These are phyloP conservation scores for Aspergillus saccharolyticus DNA, from an alignment of 495 filamentous ascomycete genomes.

Conservation along the genomic window DNA sequence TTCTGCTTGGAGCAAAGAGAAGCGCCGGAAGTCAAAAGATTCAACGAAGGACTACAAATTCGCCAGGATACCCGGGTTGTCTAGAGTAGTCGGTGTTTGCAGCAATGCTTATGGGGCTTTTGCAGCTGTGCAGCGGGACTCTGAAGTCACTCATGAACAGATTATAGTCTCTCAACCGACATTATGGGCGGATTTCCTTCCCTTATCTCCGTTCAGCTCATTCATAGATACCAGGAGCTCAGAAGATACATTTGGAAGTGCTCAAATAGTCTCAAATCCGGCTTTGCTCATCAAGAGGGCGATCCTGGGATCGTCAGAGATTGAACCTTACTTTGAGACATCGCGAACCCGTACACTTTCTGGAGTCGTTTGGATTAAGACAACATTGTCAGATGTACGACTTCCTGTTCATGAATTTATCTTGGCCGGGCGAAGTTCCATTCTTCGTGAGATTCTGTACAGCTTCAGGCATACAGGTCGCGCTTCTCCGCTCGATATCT, in stretches of 20 bases:
- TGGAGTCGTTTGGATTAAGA: slow-evolving; percentile 48
- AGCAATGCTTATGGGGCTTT: slow-evolving; percentile 86
- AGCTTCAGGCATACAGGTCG: slow-evolving; percentile 42
- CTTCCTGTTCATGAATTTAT: slow-evolving; percentile 85
- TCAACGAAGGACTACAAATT: slow-evolving; percentile 82
- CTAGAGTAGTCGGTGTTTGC: slow-evolving; percentile 72
- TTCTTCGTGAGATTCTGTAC: slow-evolving; percentile 59
- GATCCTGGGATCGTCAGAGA: slow-evolving; percentile 49
- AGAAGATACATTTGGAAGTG: neutral
- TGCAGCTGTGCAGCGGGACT: slow-evolving; percentile 81
- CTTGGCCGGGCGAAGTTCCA: slow-evolving; percentile 63
- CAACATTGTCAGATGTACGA: slow-evolving; percentile 53
- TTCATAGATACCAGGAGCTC: slow-evolving; percentile 15
- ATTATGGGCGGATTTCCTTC: slow-evolving; percentile 69
- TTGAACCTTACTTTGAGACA: slow-evolving; percentile 50
- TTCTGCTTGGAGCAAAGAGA: slow-evolving; percentile 83
- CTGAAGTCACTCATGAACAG: slow-evolving; percentile 72
- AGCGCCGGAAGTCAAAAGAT: slow-evolving; percentile 74
- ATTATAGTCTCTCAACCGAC: slow-evolving; percentile 56
- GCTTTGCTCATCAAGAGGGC: slow-evolving; percentile 30
- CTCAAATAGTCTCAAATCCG: slow-evolving; percentile 19
- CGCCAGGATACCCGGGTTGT: slow-evolving; percentile 79
- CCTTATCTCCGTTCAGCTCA: slow-evolving; percentile 57
- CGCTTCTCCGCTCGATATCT: slow-evolving; percentile 50
- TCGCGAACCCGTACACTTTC: slow-evolving; percentile 13